A percentile compares a stretch with the other conserved stretches of the same genome.
These are phyloP conservation scores for Quercus tomentella DNA, from an alignment of 331 rosid genomes.

Conservation along the genomic window DNA sequence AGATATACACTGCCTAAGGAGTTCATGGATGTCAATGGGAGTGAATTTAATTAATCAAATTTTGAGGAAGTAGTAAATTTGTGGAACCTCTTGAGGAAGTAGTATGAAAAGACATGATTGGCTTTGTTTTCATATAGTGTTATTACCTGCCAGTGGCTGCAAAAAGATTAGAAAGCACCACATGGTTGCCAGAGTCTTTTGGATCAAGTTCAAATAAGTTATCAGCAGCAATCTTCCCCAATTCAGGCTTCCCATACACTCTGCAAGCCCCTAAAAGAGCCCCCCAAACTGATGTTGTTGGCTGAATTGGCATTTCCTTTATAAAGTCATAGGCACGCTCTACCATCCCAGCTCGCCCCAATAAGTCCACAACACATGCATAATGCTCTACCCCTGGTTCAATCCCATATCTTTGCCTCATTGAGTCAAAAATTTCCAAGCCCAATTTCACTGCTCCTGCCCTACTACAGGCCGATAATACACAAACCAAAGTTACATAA, in stretches of 20 bases:
- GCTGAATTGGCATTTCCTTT: conserved; percentile 58
- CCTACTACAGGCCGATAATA: conserved; percentile 75
- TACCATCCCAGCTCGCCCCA: conserved; percentile 72
- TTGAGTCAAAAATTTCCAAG: conserved; percentile 56
- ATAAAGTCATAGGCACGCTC: conserved; percentile 69
- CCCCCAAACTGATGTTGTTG: conserved; percentile 80
- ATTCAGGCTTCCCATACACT: conserved; percentile 62
- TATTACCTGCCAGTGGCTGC: conserved; percentile 76
- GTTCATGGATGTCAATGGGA: background rate
- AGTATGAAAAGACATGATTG: background rate
- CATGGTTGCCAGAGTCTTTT: conserved; percentile 82
- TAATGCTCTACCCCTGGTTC: conserved; percentile 80
- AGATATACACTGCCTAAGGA: background rate
- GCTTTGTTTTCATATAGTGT: background rate
- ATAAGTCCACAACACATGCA: conserved; percentile 70
- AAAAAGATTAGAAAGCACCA: conserved; percentile 76
- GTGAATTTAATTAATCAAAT: background rate
- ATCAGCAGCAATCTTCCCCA: conserved; percentile 78
- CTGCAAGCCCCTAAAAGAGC: conserved; percentile 80
- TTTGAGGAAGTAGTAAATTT: background rate
- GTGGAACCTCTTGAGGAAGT: background rate
- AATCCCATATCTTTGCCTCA: conserved; percentile 49
- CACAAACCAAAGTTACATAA: conserved; percentile 68
- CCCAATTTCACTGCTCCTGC: conserved; percentile 74
- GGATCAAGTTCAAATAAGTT: conserved; percentile 80